Conservation (phyloP, 163 green algal species). For the Prototheca cutis region DNA sequence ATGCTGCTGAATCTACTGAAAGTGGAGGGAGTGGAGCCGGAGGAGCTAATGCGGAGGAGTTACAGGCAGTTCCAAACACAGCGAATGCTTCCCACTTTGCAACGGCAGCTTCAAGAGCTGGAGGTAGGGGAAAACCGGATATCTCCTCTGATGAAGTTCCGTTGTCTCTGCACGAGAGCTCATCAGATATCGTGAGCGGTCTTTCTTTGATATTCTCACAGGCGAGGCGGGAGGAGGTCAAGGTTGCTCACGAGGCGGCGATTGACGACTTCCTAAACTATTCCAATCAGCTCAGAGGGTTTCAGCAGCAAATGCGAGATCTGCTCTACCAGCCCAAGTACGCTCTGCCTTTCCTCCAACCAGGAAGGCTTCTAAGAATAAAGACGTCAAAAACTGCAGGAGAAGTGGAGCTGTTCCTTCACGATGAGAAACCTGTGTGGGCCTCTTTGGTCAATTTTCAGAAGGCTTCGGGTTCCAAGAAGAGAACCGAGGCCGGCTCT, state of each 20-base stretch:
- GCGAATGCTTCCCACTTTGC: constrained; percentile 41
- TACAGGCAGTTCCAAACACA: constrained; percentile 59
- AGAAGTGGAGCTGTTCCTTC: too few relatives aligned
- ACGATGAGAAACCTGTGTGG: constrained; percentile 38
- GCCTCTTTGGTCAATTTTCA: constrained; percentile 62
- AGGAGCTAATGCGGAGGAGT: constrained; percentile 37
- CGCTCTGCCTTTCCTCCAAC: constrained; percentile 68
- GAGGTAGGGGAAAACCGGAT: too few relatives aligned
- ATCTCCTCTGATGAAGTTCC: too few relatives aligned
- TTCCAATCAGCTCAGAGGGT: constrained; percentile 33
- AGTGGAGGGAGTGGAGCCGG: constrained; percentile 35
- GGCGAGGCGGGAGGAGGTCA: too few relatives aligned
- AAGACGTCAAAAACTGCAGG: too few relatives aligned
- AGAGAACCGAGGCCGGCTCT: background rate
- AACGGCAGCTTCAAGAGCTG: constrained; percentile 12
- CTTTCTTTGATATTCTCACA: too few relatives aligned
- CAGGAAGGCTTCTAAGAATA: constrained; percentile 47
- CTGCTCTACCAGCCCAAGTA: constrained; percentile 27
- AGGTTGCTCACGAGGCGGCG: constrained; percentile 28
- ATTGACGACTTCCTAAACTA: constrained; percentile 24
- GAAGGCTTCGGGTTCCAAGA: constrained; percentile 5
- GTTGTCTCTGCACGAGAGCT: background rate
- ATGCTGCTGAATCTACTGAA: constrained; percentile 81
- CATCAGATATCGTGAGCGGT: too few relatives aligned
- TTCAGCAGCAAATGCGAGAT: constrained; percentile 24